phyloP scores from a whole-genome alignment of 2,329 filamentous ascomycete genomes.

The Escovopsis sp. region DNA sequence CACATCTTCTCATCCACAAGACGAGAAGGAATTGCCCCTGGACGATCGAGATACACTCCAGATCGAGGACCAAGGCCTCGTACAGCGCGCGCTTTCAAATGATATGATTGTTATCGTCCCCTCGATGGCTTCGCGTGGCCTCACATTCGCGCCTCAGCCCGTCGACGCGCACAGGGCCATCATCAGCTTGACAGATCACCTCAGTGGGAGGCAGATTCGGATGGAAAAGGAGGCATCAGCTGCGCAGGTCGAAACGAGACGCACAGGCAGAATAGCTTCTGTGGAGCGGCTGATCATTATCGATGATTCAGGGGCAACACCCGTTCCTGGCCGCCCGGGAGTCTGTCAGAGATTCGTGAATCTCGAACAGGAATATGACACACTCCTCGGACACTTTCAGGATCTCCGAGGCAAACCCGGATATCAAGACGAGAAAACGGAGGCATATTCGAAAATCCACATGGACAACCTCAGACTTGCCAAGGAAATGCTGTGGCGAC shows the following conservation, averaged over 20 bases:
- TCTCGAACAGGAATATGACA: constrained; percentile 71
- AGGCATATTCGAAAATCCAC: constrained; percentile 30
- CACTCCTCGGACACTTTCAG: constrained; percentile 48
- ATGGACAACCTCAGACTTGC: constrained; percentile 57
- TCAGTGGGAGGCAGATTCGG: constrained; percentile 47
- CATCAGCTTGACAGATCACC: constrained; percentile 60
- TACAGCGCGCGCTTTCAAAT: constrained; percentile 18
- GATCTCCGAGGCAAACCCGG: constrained; percentile 14
- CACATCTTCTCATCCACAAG: constrained; percentile 1
- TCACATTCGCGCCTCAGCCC: constrained; percentile 22
- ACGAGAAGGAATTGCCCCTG: too few relatives aligned
- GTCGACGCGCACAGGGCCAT: constrained; percentile 46
- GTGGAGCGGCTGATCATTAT: constrained; percentile 81
- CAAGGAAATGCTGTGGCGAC: constrained; percentile 51
- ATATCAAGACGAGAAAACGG: constrained; percentile 16
- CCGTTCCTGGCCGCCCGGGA: constrained; percentile 33
- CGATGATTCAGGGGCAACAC: constrained; percentile 75
- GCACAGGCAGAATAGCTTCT: constrained; percentile 36
- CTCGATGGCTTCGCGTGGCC: constrained; percentile 26
- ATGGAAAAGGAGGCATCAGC: not conserved
- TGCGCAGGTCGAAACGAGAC: not conserved
- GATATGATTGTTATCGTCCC: constrained; percentile 23
- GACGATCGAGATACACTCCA: constrained; percentile 12
- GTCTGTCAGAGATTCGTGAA: constrained; percentile 57
- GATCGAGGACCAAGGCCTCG: constrained; percentile 17